Evolutionary conservation across 176 grass and related monocot species (phyloP), one percentile per base, ranked within the genome.

Genomic region (Secale cereale): DNA sequence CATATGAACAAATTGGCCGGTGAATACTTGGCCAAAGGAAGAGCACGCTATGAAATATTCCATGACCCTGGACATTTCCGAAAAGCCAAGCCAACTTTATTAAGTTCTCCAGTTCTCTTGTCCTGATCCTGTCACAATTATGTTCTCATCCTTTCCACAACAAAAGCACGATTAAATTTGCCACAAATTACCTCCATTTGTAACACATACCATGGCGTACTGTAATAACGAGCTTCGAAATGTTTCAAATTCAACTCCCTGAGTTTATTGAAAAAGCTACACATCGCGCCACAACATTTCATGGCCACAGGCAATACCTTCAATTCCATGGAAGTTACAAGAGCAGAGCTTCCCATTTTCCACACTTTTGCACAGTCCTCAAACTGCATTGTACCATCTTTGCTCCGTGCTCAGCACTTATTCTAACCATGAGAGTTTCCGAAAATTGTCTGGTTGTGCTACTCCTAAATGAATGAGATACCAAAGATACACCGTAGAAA

Each of bases 381-480:
- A 75, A 74, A 74, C 7, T 74, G 83, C 32, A 78, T 23, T 45
- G 15, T 65, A 39, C 28, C 75, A 69, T 50, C 7, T 54, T 76
- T 76, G 69, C 81, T 76, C 69, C 13, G 16, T 76, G 48, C 41
- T 57, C n/a, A 64, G 36, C 60, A 87, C 81, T 87, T 87, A 91
- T 84, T 89, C 75, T 61, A 62, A 52, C 63, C 29, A 81, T 14
- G 37, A 13, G 13, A 26, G 1, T 8, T 25, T 26, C 30, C 77
- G 8, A 31, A 79, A 7, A 37, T 79, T 54, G 59, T 22, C 80
- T 65, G 22, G 17, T 61, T 46, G 36, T 27, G 40, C 19, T 82
- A 65, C 20, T 65, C 37, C 20, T 79, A 86, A 65, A 90, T 67
- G 43, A 86, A 90, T 50, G 45, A 90, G 31, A 73, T 50, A 12